Evolutionary conservation across 257 asterid genomes (phyloP).

Genomic region (Solanum paucissectum): DNA sequence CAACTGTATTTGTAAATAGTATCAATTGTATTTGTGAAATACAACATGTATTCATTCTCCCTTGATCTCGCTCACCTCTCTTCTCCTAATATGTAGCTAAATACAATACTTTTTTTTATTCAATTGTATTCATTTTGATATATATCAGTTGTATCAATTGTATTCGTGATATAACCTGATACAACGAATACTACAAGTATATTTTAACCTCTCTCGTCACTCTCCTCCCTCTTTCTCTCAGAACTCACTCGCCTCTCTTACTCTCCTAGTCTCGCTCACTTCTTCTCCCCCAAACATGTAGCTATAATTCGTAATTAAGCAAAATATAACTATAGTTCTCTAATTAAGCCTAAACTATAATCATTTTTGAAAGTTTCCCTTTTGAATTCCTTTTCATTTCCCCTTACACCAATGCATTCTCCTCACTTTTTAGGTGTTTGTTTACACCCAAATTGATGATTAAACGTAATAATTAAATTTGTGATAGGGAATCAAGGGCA

Average conservation of each 20-base stretch:
- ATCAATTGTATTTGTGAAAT: not conserved
- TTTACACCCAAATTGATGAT: not conserved
- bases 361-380: too few relatives aligned
- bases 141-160: not conserved
- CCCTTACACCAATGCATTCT: too few relatives aligned
- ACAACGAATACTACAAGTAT: not conserved
- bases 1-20: not conserved
- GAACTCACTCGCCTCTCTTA: too few relatives aligned
- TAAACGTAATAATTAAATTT: not conserved
- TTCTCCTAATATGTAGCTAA: not conserved
- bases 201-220: not conserved
- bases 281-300: not conserved
- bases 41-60: not conserved
- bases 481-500: not conserved
- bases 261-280: not conserved
- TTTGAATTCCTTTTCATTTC: too few relatives aligned
- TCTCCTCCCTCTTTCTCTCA: not conserved
- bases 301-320: too few relatives aligned
- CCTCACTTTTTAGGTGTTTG: not conserved
- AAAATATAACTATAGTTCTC: too few relatives aligned
- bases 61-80: not conserved
- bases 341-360: too few relatives aligned
- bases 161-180: not conserved
- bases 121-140: not conserved
- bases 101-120: too few relatives aligned